These are phyloP conservation scores for Linum trigynum DNA, from an alignment of 345 rosid genomes.

Conservation along the genomic window DNA sequence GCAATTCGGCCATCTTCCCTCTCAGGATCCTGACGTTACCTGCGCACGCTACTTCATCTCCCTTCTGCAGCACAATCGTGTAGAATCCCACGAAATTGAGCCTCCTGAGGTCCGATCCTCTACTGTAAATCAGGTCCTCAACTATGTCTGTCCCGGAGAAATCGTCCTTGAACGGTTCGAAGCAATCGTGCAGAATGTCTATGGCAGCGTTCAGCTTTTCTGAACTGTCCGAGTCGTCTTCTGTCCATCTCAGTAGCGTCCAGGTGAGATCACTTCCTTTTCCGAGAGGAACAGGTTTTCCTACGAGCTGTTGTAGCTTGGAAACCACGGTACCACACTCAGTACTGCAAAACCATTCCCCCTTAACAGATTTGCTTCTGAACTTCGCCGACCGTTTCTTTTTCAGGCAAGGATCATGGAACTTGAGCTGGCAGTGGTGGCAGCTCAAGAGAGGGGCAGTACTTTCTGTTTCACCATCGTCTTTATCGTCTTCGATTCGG, in stretches of 20 bases:
- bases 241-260: not conserved
- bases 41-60: not conserved
- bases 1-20: conserved; percentile 22
- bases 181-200: conserved; percentile 18
- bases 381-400: not conserved
- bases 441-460: conserved; percentile 1
- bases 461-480: not conserved
- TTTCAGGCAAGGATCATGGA: conserved; percentile 13
- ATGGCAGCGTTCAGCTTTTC: conserved; percentile 11
- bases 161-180: conserved; percentile 15
- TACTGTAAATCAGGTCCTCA: conserved; percentile 13
- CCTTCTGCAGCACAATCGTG: conserved; percentile 16
- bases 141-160: conserved; percentile 15
- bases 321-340: not conserved
- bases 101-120: conserved; percentile 2
- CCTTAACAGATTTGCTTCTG: not conserved
- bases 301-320: not conserved
- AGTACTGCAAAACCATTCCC: conserved; percentile 9
- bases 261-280: not conserved
- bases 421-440: conserved; percentile 14
- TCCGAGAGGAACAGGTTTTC: not conserved
- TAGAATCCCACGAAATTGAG: conserved; percentile 19
- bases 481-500: not conserved
- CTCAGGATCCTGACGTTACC: conserved; percentile 24
- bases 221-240: not conserved